Percentiles rank a stretch among this genome's conserved stretches.
Evolutionary conservation across 1,284 basidiomycete species (phyloP).

Genomic region (Amylostereum chailletii): DNA sequence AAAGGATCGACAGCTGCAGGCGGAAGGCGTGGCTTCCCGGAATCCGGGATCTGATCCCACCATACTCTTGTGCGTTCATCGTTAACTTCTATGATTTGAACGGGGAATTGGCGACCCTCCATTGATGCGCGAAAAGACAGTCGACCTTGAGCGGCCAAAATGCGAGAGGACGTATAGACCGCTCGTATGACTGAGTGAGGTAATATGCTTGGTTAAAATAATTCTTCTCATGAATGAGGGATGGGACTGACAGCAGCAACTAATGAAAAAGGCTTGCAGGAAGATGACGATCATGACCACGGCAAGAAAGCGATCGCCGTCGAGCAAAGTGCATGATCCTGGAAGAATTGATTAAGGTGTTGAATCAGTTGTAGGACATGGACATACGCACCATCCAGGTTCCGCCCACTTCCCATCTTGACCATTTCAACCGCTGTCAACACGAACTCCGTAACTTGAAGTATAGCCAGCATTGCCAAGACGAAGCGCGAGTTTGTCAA

Average conservation of each 20-base stretch:
- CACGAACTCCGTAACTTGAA: slow-evolving; percentile 33
- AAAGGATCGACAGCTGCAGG: no score
- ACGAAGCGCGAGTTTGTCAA: slow-evolving; percentile 49
- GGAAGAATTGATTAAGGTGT: background rate
- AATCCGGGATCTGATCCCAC: no score
- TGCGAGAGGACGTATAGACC: slow-evolving; percentile 43
- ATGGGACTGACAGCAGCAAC: slow-evolving; percentile 46
- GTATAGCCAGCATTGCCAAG: slow-evolving; percentile 28
- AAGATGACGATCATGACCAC: slow-evolving; percentile 42
- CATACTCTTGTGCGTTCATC: no score
- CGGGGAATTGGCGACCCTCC: slow-evolving; percentile 16
- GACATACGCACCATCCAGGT: background rate
- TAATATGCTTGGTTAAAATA: background rate
- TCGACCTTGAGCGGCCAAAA: slow-evolving; percentile 43
- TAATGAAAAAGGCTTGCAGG: slow-evolving; percentile 47
- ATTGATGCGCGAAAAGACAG: slow-evolving; percentile 44
- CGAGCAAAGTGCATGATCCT: slow-evolving; percentile 29
- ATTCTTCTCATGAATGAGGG: background rate
- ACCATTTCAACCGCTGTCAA: slow-evolving; percentile 36
- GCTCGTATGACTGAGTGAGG: slow-evolving; percentile 41
- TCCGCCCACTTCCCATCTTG: slow-evolving; percentile 20
- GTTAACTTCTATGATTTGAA: no score
- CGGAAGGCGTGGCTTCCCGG: no score
- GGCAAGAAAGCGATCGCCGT: slow-evolving; percentile 25
- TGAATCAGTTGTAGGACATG: background rate